Percentiles rank a stretch among this genome's conserved stretches.
Conservation (phyloP, 352 stramenopile genomes). For the Globisporangium recalcitrans region DNA sequence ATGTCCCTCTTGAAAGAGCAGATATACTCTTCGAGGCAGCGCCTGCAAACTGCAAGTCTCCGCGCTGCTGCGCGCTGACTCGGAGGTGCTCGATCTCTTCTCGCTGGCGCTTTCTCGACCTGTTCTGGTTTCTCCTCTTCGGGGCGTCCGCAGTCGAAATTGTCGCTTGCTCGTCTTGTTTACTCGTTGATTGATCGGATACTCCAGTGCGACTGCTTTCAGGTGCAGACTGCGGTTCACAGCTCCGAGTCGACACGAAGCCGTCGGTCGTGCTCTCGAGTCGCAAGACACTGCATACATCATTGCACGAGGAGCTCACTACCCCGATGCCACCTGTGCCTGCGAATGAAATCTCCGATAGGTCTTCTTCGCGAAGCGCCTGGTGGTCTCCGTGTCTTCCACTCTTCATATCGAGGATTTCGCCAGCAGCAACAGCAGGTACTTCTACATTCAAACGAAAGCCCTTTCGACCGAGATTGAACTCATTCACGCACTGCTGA, state of each 20-base stretch:
- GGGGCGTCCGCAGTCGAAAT: neutral
- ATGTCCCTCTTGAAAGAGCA: neutral
- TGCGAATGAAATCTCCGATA: neutral
- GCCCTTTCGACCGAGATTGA: too few species aligned
- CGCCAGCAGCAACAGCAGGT: too few species aligned
- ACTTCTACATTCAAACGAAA: too few species aligned
- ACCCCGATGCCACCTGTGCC: too few species aligned
- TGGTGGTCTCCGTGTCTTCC: neutral
- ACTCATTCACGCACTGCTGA: constrained; percentile 26
- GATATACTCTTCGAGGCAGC: too few species aligned
- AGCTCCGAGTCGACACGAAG: too few species aligned
- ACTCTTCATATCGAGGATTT: neutral
- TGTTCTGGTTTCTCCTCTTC: constrained; percentile 42
- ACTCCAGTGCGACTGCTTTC: neutral
- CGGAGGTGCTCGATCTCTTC: constrained; percentile 2
- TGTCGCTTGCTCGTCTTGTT: neutral
- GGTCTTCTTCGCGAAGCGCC: neutral
- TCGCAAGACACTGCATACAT: too few species aligned
- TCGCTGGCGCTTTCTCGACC: constrained; percentile 13
- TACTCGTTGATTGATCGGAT: neutral
- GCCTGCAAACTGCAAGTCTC: neutral
- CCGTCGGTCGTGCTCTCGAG: too few species aligned
- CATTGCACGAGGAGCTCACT: too few species aligned
- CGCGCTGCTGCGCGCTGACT: neutral
- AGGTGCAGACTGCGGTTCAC: too few species aligned